Conservation (phyloP, 805 yeast genomes). For the Cyberlindnera suaveolens region DNA sequence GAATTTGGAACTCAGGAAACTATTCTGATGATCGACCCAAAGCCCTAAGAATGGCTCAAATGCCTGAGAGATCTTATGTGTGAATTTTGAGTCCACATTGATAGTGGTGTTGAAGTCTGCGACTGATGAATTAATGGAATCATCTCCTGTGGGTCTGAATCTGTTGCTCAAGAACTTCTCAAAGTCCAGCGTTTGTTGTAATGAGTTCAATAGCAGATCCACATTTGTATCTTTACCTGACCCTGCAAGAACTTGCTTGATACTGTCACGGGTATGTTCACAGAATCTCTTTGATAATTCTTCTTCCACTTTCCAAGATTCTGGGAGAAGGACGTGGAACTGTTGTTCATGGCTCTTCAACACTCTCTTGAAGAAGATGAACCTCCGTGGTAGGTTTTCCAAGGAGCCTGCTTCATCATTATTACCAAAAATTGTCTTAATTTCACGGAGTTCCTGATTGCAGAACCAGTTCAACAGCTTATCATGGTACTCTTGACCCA, state of each 20-base stretch:
- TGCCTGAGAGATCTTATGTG: constrained; percentile 47
- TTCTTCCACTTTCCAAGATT: constrained; percentile 62
- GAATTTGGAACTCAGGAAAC: constrained; percentile 52
- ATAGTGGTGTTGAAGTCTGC: constrained; percentile 14
- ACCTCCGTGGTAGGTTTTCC: constrained; percentile 80
- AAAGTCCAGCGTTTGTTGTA: constrained; percentile 77
- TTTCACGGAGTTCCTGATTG: constrained; percentile 62
- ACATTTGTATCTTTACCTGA: constrained; percentile 44
- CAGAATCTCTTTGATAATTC: constrained; percentile 60
- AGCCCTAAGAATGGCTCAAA: constrained; percentile 81
- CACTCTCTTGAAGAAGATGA: constrained; percentile 71
- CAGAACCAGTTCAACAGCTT: constrained; percentile 71
- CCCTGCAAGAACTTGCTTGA: constrained; percentile 45
- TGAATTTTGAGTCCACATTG: constrained; percentile 24
- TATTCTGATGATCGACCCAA: constrained; percentile 86
- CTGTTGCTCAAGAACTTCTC: constrained; percentile 66
- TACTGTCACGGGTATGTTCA: constrained; percentile 60
- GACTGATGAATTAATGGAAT: constrained; percentile 6
- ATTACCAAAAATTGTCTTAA: constrained; percentile 64
- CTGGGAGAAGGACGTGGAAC: constrained; percentile 54
- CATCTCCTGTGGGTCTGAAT: constrained; percentile 41
- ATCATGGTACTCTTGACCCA: constrained; percentile 51
- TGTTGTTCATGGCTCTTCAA: constrained; percentile 51
- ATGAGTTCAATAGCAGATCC: constrained; percentile 57
- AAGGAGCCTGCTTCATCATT: constrained; percentile 92